Evolutionary conservation across 1,284 basidiomycete species (phyloP), one percentile per base, ranked within the genome.

Genomic region (Xanthoconium separans): DNA sequence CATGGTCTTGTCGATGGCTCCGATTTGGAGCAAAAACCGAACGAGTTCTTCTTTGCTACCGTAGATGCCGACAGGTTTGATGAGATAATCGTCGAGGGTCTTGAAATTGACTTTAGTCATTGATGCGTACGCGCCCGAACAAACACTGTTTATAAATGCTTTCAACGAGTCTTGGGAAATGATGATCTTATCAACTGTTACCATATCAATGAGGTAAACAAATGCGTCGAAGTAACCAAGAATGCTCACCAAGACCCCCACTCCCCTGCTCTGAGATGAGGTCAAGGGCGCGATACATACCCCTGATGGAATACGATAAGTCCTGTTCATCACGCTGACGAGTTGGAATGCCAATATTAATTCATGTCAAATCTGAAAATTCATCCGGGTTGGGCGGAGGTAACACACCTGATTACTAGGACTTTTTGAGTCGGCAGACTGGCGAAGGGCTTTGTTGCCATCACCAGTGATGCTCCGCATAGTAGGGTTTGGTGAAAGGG

Each of bases 171-270:
- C 69, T 61, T 81, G 78, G 16, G 73, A 73, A 44, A 84, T 83
- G 63, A 85, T 76, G 36, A 85, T 74, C 59, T 85, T 84, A 54
- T 82, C 80, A 39, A 80, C 80, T 83, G 55, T 44, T 20, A n/a
- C 39, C 16, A 27, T 0, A 48, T 41, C n/a, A 34, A 31, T n/a
- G n/a, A 0, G 2, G 30, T 39, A 9, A 34, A 12, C 40, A 30
- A 12, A 12, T 0, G 11, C 2, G 8, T 13, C 1, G 1, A 16
- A 24, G 24, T 6, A 6, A 24, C 24, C 24, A 12, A 10, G 30
- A n/a, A 46, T 30, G 39, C 70, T 60, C 59, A 80, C 81, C 80
- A 6, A 79, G 68, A 11, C 82, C 81, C 3, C 78, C 74, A 41
- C 74, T 79, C 1, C 77, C 76, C 39, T 73, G 70, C 57, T 84